Conservation (phyloP, 108 stramenopile species). For the Skeletonema grethae region DNA sequence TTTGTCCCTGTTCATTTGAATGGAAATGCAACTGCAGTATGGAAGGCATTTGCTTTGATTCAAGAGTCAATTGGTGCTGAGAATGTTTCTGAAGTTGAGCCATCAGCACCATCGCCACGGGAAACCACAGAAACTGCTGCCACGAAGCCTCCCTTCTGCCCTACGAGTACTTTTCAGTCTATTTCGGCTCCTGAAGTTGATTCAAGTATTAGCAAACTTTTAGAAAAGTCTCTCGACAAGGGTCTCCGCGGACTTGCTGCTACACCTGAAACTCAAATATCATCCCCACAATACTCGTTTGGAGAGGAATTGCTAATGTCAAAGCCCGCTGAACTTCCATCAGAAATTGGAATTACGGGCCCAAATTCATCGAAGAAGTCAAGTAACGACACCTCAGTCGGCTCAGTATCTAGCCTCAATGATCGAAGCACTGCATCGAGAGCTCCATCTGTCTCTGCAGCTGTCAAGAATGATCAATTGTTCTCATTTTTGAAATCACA, state of each 20-base stretch:
- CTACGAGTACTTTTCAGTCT: conserved; percentile 7
- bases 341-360: conserved; percentile 33
- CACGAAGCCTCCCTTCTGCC: conserved; percentile 7
- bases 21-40: conserved; percentile 7
- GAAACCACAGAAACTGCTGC: not conserved
- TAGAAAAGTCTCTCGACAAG: conserved; percentile 10
- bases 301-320: conserved; percentile 14
- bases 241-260: conserved; percentile 19
- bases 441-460: conserved; percentile 7
- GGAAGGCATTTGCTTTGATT: conserved; percentile 25
- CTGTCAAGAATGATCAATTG: conserved; percentile 37
- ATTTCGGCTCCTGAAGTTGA: not conserved
- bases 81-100: conserved; percentile 25
- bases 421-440: conserved; percentile 28
- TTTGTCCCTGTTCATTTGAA: conserved; percentile 31
- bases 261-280: conserved; percentile 6
- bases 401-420: conserved; percentile 28
- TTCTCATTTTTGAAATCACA: conserved; percentile 35
- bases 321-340: conserved; percentile 28
- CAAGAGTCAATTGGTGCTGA: conserved; percentile 24
- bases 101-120: not conserved
- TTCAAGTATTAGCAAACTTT: conserved; percentile 2
- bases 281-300: conserved; percentile 14
- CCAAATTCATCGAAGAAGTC: conserved; percentile 11
- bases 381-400: conserved; percentile 17